Percentiles rank a stretch among this genome's conserved stretches.
Evolutionary conservation across 2,329 filamentous ascomycete genomes (phyloP).

Genomic region (Pseudogymnoascus sp.): DNA sequence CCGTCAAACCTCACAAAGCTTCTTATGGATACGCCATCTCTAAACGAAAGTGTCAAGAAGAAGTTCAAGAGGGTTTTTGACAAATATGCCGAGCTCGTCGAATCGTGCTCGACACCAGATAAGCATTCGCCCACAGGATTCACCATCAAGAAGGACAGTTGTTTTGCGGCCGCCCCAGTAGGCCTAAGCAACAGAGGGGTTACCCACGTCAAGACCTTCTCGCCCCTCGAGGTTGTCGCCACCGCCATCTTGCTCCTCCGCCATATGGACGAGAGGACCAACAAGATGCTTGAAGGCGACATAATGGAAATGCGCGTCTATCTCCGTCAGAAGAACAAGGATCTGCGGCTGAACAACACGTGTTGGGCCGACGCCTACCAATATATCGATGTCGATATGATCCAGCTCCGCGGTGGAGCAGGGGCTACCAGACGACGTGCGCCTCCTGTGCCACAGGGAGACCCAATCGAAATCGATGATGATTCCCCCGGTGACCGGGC

Average conservation of each 20-base stretch:
- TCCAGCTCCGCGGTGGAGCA: constrained; percentile 2
- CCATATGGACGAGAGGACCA: constrained; percentile 23
- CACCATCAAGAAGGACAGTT: constrained; percentile 20
- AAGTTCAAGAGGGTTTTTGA: constrained; percentile 26
- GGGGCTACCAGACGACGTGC: neutral
- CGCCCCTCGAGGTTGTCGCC: constrained; percentile 28
- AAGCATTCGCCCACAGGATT: constrained; percentile 12
- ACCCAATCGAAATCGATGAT: neutral
- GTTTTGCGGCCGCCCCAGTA: constrained; percentile 24
- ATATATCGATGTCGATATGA: constrained; percentile 21
- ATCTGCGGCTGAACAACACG: constrained; percentile 27
- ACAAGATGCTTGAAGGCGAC: constrained; percentile 25
- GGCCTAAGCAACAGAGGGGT: constrained; percentile 20
- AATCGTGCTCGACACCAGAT: constrained; percentile 21
- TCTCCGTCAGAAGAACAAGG: constrained; percentile 25
- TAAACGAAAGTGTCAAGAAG: constrained; percentile 23
- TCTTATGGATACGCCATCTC: constrained; percentile 22
- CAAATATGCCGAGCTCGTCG: constrained; percentile 25
- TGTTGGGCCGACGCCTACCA: constrained; percentile 27
- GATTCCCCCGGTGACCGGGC: neutral
- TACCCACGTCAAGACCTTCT: constrained; percentile 27
- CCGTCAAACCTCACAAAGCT: constrained; percentile 24
- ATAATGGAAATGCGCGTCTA: constrained; percentile 26
- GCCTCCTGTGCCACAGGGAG: neutral
- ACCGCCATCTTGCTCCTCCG: constrained; percentile 26